phyloP scores from a whole-genome alignment of 805 yeast genomes.

The Metschnikowia kofuensis region DNA sequence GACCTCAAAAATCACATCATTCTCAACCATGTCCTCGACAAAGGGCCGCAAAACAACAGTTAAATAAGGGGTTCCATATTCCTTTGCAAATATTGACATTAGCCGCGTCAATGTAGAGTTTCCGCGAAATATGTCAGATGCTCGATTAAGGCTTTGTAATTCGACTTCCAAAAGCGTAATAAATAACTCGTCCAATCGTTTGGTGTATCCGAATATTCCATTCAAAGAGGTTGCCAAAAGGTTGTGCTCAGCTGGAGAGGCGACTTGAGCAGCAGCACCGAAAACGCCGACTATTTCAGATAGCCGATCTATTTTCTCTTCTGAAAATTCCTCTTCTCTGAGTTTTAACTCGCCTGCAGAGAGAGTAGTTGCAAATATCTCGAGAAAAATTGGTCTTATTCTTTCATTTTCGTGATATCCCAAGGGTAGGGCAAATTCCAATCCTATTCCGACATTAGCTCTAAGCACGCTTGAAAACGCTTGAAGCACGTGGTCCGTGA shows the following conservation, averaged over 20 bases:
- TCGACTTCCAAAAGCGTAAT: conserved; percentile 58
- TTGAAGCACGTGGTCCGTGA: conserved; percentile 61
- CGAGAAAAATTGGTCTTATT: conserved; percentile 69
- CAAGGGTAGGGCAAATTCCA: conserved; percentile 71
- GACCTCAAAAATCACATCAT: conserved; percentile 59
- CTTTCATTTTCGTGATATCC: conserved; percentile 69
- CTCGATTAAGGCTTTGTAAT: conserved; percentile 54
- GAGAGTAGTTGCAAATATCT: conserved; percentile 69
- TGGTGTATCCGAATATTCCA: conserved; percentile 46
- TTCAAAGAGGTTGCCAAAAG: conserved; percentile 65
- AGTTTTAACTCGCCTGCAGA: conserved; percentile 31
- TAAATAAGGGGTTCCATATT: conserved; percentile 63
- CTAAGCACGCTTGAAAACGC: conserved; percentile 68
- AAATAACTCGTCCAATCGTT: conserved; percentile 44
- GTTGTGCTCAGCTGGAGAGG: conserved; percentile 69
- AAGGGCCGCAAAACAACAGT: conserved; percentile 52
- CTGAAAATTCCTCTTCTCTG: conserved; percentile 27
- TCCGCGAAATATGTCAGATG: conserved; percentile 73
- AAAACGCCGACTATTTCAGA: conserved; percentile 42
- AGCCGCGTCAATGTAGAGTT: conserved; percentile 81
- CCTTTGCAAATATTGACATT: conserved; percentile 65
- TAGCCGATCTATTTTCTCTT: conserved; percentile 22
- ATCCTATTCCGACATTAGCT: conserved; percentile 73
- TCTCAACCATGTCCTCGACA: conserved; percentile 47
- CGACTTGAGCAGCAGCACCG: conserved; percentile 54